Percentiles rank a stretch among this genome's conserved stretches.
Evolutionary conservation across 225 moss, liverwort and hornwort genomes (phyloP).

Genomic region (Physcomitrellopsis africana): DNA sequence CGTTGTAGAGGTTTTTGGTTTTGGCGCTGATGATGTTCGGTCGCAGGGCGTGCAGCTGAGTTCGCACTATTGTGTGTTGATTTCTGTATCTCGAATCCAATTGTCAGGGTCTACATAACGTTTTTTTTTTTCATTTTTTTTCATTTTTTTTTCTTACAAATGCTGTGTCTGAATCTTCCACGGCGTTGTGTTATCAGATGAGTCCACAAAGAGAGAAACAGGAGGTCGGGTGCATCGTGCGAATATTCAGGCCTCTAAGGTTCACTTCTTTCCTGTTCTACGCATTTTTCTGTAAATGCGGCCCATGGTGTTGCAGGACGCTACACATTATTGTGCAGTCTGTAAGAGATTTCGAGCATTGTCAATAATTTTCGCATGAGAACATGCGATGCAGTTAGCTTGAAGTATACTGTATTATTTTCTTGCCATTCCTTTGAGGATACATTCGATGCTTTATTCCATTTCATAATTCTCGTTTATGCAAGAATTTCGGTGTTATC

Average conservation of each 20-base stretch:
- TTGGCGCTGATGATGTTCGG: background rate
- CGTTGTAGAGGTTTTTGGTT: constrained; percentile 17
- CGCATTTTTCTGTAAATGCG: constrained; percentile 5
- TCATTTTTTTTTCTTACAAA: background rate
- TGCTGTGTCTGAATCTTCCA: background rate
- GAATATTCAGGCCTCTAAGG: constrained; percentile 75
- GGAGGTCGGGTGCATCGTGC: constrained; percentile 67
- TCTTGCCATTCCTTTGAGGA: background rate
- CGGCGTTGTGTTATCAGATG: constrained; percentile 34
- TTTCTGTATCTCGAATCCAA: background rate
- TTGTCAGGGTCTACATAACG: too few relatives aligned
- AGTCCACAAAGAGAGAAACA: constrained; percentile 69
- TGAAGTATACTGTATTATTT: background rate
- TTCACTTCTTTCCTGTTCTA: background rate
- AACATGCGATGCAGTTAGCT: background rate
- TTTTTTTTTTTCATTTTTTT: too few relatives aligned
- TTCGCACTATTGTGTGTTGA: background rate
- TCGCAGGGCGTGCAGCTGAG: background rate
- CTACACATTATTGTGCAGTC: background rate
- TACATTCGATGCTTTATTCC: background rate
- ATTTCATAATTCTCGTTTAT: background rate
- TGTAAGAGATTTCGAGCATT: background rate
- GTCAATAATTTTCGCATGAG: background rate
- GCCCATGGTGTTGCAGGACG: background rate
- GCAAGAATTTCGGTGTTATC: background rate